A percentile compares a stretch with the other conserved stretches of the same genome.
These are phyloP conservation scores for Flaveria sonorensis DNA, from an alignment of 129 eudicot species.

Conservation along the genomic window DNA sequence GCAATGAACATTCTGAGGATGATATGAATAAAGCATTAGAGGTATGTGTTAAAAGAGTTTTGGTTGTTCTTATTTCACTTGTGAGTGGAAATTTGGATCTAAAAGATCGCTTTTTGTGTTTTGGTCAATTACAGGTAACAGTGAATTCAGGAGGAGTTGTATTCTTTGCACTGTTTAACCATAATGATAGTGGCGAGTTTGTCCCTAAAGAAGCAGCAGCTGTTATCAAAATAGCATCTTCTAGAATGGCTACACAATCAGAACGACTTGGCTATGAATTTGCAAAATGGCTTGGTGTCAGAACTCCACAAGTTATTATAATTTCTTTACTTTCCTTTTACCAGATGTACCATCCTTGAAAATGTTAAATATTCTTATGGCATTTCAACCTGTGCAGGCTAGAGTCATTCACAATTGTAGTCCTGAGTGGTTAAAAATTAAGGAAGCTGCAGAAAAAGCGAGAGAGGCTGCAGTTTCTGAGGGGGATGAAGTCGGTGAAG, in stretches of 20 bases:
- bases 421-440: slow-evolving; percentile 89
- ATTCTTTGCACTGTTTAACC: slow-evolving; percentile 89
- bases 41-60: slow-evolving; percentile 44
- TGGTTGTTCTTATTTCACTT: neutral
- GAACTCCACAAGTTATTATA: slow-evolving; percentile 80
- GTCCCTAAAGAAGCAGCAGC: slow-evolving; percentile 83
- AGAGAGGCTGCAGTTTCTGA: slow-evolving; percentile 64
- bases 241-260: slow-evolving; percentile 98
- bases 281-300: slow-evolving; percentile 96
- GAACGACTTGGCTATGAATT: slow-evolving; percentile 97
- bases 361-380: slow-evolving; percentile 7
- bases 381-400: slow-evolving; percentile 53
- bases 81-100: slow-evolving; percentile 1
- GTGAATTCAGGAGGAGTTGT: slow-evolving; percentile 99
- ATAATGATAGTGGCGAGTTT: slow-evolving; percentile 56
- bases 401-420: slow-evolving; percentile 84
- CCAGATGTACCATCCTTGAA: slow-evolving; percentile 18
- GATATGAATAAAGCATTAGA: slow-evolving; percentile 81
- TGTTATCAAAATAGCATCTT: slow-evolving; percentile 85
- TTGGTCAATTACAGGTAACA: slow-evolving; percentile 60
- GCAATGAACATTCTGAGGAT: slow-evolving; percentile 88
- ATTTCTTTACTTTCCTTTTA: slow-evolving; percentile 35
- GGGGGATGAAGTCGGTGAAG: slow-evolving; percentile 90
- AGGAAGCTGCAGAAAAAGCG: slow-evolving; percentile 95
- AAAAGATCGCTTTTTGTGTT: neutral